Conservation (phyloP, 2,329 filamentous ascomycete genomes). For the Exserohilum turcica region DNA sequence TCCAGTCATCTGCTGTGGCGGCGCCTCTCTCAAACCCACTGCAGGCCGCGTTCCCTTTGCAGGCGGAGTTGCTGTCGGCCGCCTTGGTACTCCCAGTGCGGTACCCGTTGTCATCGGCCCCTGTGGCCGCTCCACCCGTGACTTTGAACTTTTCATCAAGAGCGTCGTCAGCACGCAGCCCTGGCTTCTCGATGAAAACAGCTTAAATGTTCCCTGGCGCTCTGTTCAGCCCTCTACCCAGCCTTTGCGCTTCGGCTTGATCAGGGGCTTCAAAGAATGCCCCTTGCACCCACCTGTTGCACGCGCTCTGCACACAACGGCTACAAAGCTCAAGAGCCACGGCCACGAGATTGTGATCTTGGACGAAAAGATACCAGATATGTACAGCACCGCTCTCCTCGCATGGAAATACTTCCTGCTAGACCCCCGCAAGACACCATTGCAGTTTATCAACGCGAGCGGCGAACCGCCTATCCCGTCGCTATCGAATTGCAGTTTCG, state of each 20-base stretch:
- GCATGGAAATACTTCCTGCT: slow-evolving; percentile 52
- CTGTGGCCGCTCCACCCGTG: slow-evolving; percentile 50
- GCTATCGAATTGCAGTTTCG: slow-evolving; percentile 42
- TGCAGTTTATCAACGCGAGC: slow-evolving; percentile 42
- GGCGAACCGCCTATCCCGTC: slow-evolving; percentile 55
- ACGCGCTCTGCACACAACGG: slow-evolving; percentile 52
- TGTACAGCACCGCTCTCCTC: slow-evolving; percentile 44
- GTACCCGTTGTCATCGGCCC: slow-evolving; percentile 53
- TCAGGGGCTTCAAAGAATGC: slow-evolving; percentile 54
- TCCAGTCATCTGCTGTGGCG: slow-evolving; percentile 74
- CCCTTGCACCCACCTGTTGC: slow-evolving; percentile 59
- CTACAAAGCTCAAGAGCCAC: slow-evolving; percentile 45
- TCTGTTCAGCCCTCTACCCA: slow-evolving; percentile 20
- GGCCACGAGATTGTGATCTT: slow-evolving; percentile 53
- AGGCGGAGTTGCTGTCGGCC: slow-evolving; percentile 35
- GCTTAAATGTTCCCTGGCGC: slow-evolving; percentile 56
- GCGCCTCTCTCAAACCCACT: slow-evolving; percentile 59
- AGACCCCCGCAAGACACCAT: slow-evolving; percentile 43
- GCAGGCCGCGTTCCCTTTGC: slow-evolving; percentile 57
- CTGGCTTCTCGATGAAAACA: slow-evolving; percentile 54
- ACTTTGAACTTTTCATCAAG: slow-evolving; percentile 51
- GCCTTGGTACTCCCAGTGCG: slow-evolving; percentile 35
- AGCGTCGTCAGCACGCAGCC: slow-evolving; percentile 49
- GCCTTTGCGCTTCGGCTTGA: slow-evolving; percentile 55
- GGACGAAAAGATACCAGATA: slow-evolving; percentile 33